Base-by-base conservation (phyloP, 2,329 filamentous ascomycete genomes). In the Tricladium varicosporioides region DNA sequence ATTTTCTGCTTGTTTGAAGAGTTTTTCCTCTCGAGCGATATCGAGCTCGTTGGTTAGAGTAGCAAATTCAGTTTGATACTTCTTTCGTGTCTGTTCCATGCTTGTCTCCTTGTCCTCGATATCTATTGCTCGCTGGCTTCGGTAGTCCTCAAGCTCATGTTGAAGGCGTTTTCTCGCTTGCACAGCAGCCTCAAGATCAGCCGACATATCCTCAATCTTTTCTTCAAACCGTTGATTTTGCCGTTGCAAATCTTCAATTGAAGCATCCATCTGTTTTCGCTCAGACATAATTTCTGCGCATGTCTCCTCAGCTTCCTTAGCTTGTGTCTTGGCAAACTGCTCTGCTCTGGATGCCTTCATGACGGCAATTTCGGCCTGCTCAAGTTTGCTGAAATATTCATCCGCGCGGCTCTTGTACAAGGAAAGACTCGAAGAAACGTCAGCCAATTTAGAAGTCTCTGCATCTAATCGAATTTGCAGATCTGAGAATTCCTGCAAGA, bases 101-200 rank as follows among this genome's bases (percentile, higher is more conserved):
- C 90, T 94, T 9, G 88, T 88, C 73, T 97, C 93, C 73, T 94
- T 97, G 74, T 99, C 93, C 73, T 97, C 94, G 55, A 97, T 90
- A 67, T 97, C 94, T 73, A 96, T 96, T 57, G 92, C 92, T 48
- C 93, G 86, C 73, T 97, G 92, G 70, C 87, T 96, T 59, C 94
- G 86, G 77, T 97, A 99, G 73, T 99, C 93, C 73, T 97, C 93
- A 2, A 99, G 87, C 76, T 99, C 93, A 70, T 97, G 92, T 72
- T 99, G 93, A 19, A 97, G 85, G 58, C 93, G 85, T 75, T 92
- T 96, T 81, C 96, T 96, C 16, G 91, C 86, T 75, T 97, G 92
- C 15, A 91, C 78, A 2, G 89, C 91, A 16, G 86, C 86, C 59
- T 95, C 88, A 8, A 97, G 82, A 70, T 99, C 93, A 0, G 93